These are phyloP conservation scores for Samsoniella hepiali DNA, from an alignment of 2,329 filamentous ascomycete species.

Conservation along the genomic window DNA sequence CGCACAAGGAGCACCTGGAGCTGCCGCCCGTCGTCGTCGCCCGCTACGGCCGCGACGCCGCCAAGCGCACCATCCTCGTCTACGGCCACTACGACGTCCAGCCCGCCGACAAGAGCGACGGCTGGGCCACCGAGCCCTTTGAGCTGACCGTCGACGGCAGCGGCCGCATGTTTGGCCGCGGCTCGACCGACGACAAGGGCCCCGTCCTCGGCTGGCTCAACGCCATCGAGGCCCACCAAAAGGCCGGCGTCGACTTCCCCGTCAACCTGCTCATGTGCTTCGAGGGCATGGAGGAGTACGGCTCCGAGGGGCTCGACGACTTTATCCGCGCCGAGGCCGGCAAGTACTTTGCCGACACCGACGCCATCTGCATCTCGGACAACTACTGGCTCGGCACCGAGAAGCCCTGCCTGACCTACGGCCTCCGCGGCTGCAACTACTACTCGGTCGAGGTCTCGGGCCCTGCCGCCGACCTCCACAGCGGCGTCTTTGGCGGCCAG, in stretches of 20 bases:
- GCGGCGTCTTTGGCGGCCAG: slow-evolving; percentile 93
- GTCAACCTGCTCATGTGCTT: slow-evolving; percentile 99
- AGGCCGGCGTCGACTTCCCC: slow-evolving; percentile 88
- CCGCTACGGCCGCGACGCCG: slow-evolving; percentile 87
- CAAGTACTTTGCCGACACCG: slow-evolving; percentile 91
- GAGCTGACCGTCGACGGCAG: slow-evolving; percentile 82
- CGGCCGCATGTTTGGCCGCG: slow-evolving; percentile 93
- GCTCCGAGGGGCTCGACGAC: slow-evolving; percentile 92
- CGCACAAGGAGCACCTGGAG: slow-evolving; percentile 82
- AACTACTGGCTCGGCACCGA: slow-evolving; percentile 99
- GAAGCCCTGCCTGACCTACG: slow-evolving; percentile 97
- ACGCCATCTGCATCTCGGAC: slow-evolving; percentile 97
- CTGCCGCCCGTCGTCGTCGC: slow-evolving; percentile 90
- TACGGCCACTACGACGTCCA: slow-evolving; percentile 99
- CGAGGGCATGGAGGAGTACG: slow-evolving; percentile 99
- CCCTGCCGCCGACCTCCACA: slow-evolving; percentile 90
- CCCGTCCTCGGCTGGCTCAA: slow-evolving; percentile 97
- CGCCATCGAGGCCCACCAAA: slow-evolving; percentile 95
- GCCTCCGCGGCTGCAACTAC: slow-evolving; percentile 96
- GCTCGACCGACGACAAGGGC: slow-evolving; percentile 96
- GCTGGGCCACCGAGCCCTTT: slow-evolving; percentile 95
- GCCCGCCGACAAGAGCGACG: slow-evolving; percentile 87
- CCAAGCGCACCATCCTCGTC: slow-evolving; percentile 91
- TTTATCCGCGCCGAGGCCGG: slow-evolving; percentile 89
- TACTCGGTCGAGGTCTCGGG: slow-evolving; percentile 90